phyloP scores from a whole-genome alignment of 2,329 filamentous ascomycete species.

The Neonectria coccinea region DNA sequence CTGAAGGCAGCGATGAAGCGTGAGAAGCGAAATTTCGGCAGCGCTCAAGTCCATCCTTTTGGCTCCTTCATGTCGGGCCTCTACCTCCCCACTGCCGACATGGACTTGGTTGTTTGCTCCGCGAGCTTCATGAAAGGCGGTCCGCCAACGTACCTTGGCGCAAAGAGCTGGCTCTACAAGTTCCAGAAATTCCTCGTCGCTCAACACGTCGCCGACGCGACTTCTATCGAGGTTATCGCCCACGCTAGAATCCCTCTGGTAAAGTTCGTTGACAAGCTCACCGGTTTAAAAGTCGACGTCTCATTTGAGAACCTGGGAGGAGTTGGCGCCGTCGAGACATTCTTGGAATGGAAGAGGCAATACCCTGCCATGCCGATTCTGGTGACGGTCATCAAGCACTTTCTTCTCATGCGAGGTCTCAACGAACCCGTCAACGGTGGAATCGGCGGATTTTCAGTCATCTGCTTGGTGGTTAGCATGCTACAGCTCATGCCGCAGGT shows the following conservation, averaged over 20 bases:
- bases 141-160: constrained; percentile 59
- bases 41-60: constrained; percentile 78
- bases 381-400: constrained; percentile 91
- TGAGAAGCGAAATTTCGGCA: constrained; percentile 61
- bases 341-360: constrained; percentile 79
- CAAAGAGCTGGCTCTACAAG: constrained; percentile 68
- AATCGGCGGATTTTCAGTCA: constrained; percentile 92
- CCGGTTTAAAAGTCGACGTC: constrained; percentile 87
- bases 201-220: constrained; percentile 66
- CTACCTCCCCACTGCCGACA: constrained; percentile 80
- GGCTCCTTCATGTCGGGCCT: constrained; percentile 93
- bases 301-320: constrained; percentile 95
- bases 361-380: constrained; percentile 89
- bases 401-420: constrained; percentile 86
- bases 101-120: constrained; percentile 88
- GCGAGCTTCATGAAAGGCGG: constrained; percentile 66
- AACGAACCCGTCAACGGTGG: constrained; percentile 94
- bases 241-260: constrained; percentile 89
- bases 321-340: constrained; percentile 82
- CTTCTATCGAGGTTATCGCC: constrained; percentile 75
- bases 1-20: constrained; percentile 70
- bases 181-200: constrained; percentile 71
- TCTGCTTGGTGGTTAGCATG: constrained; percentile 91
- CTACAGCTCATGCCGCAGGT: constrained; percentile 82
- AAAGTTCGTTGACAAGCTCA: constrained; percentile 85